Percentiles rank a stretch among this genome's conserved stretches.
These are phyloP conservation scores for Biscogniauxia sp. DNA, from an alignment of 2,329 filamentous ascomycete genomes.

Conservation along the genomic window DNA sequence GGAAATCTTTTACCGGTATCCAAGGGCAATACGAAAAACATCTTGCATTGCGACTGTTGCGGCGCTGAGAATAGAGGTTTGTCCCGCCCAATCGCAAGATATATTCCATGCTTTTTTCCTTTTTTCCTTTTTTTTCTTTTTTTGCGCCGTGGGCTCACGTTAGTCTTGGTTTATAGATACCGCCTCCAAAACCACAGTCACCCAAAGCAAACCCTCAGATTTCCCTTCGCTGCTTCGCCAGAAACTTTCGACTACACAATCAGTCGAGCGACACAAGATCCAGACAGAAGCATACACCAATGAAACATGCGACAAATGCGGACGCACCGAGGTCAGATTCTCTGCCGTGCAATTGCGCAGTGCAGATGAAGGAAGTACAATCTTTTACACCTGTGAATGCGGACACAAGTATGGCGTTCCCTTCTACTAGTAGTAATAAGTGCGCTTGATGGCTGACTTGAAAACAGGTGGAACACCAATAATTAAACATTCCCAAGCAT, in stretches of 20 bases:
- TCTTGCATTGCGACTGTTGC: constrained; percentile 81
- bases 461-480: constrained; percentile 44
- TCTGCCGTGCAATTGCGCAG: constrained; percentile 82
- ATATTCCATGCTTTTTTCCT: not conserved
- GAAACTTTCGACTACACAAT: constrained; percentile 84
- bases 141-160: constrained; percentile 5
- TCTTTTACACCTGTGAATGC: constrained; percentile 88
- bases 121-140: not conserved
- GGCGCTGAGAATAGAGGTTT: constrained; percentile 80
- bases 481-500: constrained; percentile 38
- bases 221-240: constrained; percentile 89
- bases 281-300: constrained; percentile 66
- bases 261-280: constrained; percentile 73
- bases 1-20: constrained; percentile 85
- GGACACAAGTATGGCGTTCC: constrained; percentile 68
- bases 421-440: not conserved
- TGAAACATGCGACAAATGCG: constrained; percentile 77
- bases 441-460: constrained; percentile 10
- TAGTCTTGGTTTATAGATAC: constrained; percentile 52
- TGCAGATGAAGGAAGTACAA: constrained; percentile 91
- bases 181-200: constrained; percentile 72
- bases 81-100: constrained; percentile 14
- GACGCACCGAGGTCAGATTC: constrained; percentile 77
- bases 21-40: constrained; percentile 71
- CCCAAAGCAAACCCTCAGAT: constrained; percentile 80